These are phyloP conservation scores for Thelonectria rubi DNA, from an alignment of 2,329 filamentous ascomycete genomes.

Conservation along the genomic window DNA sequence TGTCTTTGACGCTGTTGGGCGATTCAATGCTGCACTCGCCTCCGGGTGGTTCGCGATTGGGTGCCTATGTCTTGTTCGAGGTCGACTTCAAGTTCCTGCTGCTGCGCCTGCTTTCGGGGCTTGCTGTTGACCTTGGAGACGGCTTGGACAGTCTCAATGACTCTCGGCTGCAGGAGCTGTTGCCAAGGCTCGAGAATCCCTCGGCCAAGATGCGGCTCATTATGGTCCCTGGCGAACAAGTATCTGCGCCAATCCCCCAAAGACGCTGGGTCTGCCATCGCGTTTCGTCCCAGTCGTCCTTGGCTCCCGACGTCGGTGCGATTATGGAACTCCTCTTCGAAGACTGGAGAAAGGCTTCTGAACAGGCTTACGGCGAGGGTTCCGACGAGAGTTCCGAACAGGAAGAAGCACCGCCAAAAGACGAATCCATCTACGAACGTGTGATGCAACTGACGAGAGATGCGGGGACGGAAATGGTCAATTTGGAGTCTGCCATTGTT, in stretches of 20 bases:
- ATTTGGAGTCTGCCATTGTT: constrained; percentile 10
- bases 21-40: too few relatives aligned
- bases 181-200: constrained; percentile 17
- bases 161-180: constrained; percentile 6
- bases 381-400: too few relatives aligned
- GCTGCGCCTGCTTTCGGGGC: background rate
- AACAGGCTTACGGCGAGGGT: too few relatives aligned
- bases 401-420: background rate
- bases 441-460: background rate
- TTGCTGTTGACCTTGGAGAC: background rate
- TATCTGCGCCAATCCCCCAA: background rate
- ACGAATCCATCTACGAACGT: background rate
- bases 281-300: background rate
- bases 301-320: background rate
- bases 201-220: constrained; percentile 5
- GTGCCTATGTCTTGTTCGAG: constrained; percentile 11
- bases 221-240: background rate
- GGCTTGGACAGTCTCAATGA: background rate
- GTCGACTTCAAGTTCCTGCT: constrained; percentile 19
- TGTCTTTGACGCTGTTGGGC: too few relatives aligned
- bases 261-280: background rate
- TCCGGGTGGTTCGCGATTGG: too few relatives aligned
- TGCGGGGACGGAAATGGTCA: background rate
- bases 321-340: constrained; percentile 7
- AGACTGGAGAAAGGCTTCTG: background rate